Conservation (phyloP, 2,329 filamentous ascomycete genomes). For the Xylaria sp. region DNA sequence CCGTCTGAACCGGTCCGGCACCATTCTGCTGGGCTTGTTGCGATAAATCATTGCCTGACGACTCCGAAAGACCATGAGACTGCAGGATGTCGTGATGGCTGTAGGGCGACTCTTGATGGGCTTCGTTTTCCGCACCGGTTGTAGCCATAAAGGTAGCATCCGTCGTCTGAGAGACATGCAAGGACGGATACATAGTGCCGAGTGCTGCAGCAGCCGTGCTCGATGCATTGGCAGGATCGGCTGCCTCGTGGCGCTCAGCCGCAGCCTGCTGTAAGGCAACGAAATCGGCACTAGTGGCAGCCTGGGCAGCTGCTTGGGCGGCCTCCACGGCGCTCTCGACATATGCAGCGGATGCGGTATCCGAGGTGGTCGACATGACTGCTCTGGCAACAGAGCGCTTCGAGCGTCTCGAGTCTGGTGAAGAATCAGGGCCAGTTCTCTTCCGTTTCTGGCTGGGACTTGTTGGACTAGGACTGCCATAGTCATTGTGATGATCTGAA, state of each 20-base stretch:
- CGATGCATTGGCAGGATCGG: conserved; percentile 50
- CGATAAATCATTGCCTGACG: conserved; percentile 25
- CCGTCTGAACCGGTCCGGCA: conserved; percentile 27
- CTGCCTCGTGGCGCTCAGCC: conserved; percentile 40
- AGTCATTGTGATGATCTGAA: conserved; percentile 46
- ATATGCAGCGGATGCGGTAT: conserved; percentile 45
- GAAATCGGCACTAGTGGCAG: conserved; percentile 47
- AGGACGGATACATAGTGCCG: conserved; percentile 52
- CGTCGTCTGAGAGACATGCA: conserved; percentile 53
- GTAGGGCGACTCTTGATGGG: conserved; percentile 34
- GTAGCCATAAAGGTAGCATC: conserved; percentile 58
- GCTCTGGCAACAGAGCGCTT: conserved; percentile 46
- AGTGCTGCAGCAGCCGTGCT: conserved; percentile 56
- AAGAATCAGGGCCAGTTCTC: conserved; percentile 42
- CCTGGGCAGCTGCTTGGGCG: conserved; percentile 37
- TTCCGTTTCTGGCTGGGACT: conserved; percentile 51
- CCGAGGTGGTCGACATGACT: conserved; percentile 38
- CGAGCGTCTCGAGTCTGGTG: conserved; percentile 44
- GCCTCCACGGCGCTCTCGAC: conserved; percentile 50
- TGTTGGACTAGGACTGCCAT: conserved; percentile 38
- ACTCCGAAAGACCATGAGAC: conserved; percentile 34
- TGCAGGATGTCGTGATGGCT: conserved; percentile 34
- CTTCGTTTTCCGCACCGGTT: conserved; percentile 35
- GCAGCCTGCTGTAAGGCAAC: conserved; percentile 52
- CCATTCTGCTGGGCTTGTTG: conserved; percentile 37